A percentile compares a stretch with the other conserved stretches of the same genome.
phyloP scores from a whole-genome alignment of 768 basidiomycete species.

The Russula vinacea region DNA sequence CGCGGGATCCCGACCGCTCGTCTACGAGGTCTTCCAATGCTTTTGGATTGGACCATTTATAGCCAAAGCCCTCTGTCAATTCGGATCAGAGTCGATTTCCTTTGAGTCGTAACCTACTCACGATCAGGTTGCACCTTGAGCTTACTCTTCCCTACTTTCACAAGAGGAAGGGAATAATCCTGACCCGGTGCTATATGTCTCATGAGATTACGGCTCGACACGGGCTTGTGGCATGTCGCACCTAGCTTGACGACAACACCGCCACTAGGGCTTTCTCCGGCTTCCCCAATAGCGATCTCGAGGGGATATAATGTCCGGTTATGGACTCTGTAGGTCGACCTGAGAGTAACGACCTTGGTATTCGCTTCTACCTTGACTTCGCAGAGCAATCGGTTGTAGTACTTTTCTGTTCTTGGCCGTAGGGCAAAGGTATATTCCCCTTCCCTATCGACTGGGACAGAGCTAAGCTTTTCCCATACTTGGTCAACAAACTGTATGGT shows the following conservation, averaged over 20 bases:
- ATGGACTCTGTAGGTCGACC: conserved; percentile 89
- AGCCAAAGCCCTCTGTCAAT: conserved; percentile 85
- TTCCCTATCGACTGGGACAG: conserved; percentile 89
- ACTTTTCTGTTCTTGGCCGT: conserved; percentile 73
- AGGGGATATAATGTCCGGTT: conserved; percentile 89
- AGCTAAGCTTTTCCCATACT: conserved; percentile 83
- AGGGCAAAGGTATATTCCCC: conserved; percentile 87
- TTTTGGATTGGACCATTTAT: conserved; percentile 85
- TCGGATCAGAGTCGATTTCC: background rate
- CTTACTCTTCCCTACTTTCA: conserved; percentile 76
- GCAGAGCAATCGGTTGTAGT: conserved; percentile 77
- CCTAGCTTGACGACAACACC: conserved; percentile 74
- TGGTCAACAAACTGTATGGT: conserved; percentile 82
- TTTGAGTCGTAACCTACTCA: conserved; percentile 42
- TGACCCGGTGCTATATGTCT: conserved; percentile 66
- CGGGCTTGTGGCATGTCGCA: background rate
- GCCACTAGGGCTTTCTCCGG: conserved; percentile 74
- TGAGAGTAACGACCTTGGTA: conserved; percentile 89
- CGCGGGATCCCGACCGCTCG: conserved; percentile 41
- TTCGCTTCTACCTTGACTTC: conserved; percentile 88
- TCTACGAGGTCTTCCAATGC: conserved; percentile 86
- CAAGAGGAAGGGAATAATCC: conserved; percentile 86
- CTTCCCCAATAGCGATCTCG: conserved; percentile 87
- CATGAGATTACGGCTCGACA: background rate
- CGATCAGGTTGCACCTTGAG: conserved; percentile 91